Base-by-base conservation (phyloP, 1,139 yeast species). In the Yamadazyma conglobata region DNA sequence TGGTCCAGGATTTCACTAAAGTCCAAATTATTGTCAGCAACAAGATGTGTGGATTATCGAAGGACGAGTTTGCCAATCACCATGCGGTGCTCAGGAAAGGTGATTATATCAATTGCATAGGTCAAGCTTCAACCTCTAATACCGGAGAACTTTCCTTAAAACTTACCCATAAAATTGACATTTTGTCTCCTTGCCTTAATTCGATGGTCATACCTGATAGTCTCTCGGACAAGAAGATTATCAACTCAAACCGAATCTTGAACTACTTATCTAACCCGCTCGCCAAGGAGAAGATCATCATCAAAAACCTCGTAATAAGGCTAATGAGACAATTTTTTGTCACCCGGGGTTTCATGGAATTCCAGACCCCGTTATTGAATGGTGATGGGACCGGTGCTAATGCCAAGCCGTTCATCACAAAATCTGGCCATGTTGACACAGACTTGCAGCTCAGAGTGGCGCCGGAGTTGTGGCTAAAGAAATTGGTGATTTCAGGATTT, bases 381-480 rank as follows among this genome's bases (percentile, higher is more conserved):
- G 70, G 74, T 15, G 58, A 72, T 25, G 71, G 88, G 1, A 86
- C 93, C 5, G 97, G 97, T 2, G 97, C 98, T 2, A 78, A 80
- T 45, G 97, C 97, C 0, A 72, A 73, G 14, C 95, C 97, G 0
- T 91, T 91, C 45, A 48, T 50, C 1, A 86, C 96, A 0, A 60
- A 57, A n/a, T 40, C 47, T 1, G 46, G 50, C 2, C 50, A 54
- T 10, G 42, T 46, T 3, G 47, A 42, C 3, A 28, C 50, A 0
- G 60, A 60, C 8, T 56, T 88, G 7, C 79, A 76, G 38, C 58
- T 91, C 33, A 62, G 98, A 27, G 91, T 91, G 3, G 96, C 98
- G 0, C 97, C 98, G 0, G 98, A 91, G 51, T 59, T 91, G 24
- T 91, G 96, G 96, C 67, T 91, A 35, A 91, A 91, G 53, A 72